phyloP scores from a whole-genome alignment of 441 rosid genomes.

The Erysimum cheiri region DNA sequence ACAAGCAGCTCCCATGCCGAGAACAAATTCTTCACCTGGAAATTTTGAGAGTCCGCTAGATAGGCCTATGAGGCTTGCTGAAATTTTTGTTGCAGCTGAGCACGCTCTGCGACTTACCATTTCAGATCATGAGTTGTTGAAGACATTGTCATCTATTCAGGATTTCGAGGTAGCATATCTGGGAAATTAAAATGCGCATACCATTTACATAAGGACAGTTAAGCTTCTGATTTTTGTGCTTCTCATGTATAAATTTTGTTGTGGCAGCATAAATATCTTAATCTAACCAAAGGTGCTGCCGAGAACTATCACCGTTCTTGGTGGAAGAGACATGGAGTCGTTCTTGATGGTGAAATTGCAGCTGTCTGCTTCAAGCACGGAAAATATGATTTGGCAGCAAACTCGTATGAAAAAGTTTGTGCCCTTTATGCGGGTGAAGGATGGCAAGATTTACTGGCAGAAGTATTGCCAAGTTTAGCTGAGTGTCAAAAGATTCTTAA shows the following conservation, averaged over 20 bases:
- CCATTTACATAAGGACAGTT: slow-evolving; percentile 32
- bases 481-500: slow-evolving; percentile 94
- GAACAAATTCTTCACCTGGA: slow-evolving; percentile 89
- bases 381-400: slow-evolving; percentile 94
- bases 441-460: slow-evolving; percentile 98
- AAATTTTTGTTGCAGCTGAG: slow-evolving; percentile 96
- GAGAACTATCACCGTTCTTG: slow-evolving; percentile 94
- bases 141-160: slow-evolving; percentile 76
- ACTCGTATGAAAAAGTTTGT: slow-evolving; percentile 96
- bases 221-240: slow-evolving; percentile 28
- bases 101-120: slow-evolving; percentile 78
- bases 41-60: slow-evolving; percentile 81
- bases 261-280: slow-evolving; percentile 88
- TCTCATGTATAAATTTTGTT: slow-evolving; percentile 42
- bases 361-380: slow-evolving; percentile 92
- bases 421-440: slow-evolving; percentile 98
- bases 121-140: slow-evolving; percentile 72
- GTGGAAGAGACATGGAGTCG: slow-evolving; percentile 99
- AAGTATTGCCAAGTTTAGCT: slow-evolving; percentile 91
- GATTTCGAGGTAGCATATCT: slow-evolving; percentile 79
- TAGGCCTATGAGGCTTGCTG: slow-evolving; percentile 98
- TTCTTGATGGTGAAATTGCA: slow-evolving; percentile 99
- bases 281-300: slow-evolving; percentile 96
- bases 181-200: not conserved
- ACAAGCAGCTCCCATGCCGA: slow-evolving; percentile 59